These are phyloP conservation scores for Colletotrichum siamense DNA, from an alignment of 2,329 filamentous ascomycete genomes.

Conservation along the genomic window DNA sequence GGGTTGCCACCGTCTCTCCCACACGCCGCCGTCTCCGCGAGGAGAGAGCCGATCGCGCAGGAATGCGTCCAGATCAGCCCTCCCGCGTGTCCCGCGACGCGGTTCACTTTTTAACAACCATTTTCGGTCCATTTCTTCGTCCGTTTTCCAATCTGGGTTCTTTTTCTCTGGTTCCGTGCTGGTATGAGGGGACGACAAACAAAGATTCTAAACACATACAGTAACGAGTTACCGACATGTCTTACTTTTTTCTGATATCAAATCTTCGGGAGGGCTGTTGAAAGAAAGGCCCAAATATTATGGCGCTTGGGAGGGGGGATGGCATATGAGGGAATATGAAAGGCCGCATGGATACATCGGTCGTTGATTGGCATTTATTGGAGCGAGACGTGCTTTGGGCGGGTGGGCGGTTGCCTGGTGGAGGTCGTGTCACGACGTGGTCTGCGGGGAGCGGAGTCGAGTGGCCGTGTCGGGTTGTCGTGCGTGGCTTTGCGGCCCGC, in stretches of 20 bases:
- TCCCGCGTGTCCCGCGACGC: not conserved
- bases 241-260: conserved; percentile 18
- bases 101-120: not conserved
- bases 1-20: not conserved
- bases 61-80: not conserved
- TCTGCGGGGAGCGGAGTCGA: not conserved
- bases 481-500: not conserved
- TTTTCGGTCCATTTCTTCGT: not conserved
- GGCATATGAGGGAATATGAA: conserved; percentile 2
- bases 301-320: conserved; percentile 2
- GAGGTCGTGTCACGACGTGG: not conserved
- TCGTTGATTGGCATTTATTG: conserved; percentile 18
- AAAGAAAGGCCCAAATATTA: not conserved
- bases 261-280: conserved; percentile 14
- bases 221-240: conserved; percentile 23
- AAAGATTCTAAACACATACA: conserved; percentile 20
- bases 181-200: conserved; percentile 7
- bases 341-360: not conserved
- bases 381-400: conserved; percentile 18
- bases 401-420: not conserved
- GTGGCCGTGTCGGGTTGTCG: not conserved
- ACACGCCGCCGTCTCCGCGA: not conserved
- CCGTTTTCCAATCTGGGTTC: not conserved
- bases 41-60: conserved; percentile 4
- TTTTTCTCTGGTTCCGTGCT: conserved; percentile 20